These are phyloP conservation scores for Phanerodontia chrysosporium DNA, from an alignment of 768 basidiomycete species.

Conservation along the genomic window DNA sequence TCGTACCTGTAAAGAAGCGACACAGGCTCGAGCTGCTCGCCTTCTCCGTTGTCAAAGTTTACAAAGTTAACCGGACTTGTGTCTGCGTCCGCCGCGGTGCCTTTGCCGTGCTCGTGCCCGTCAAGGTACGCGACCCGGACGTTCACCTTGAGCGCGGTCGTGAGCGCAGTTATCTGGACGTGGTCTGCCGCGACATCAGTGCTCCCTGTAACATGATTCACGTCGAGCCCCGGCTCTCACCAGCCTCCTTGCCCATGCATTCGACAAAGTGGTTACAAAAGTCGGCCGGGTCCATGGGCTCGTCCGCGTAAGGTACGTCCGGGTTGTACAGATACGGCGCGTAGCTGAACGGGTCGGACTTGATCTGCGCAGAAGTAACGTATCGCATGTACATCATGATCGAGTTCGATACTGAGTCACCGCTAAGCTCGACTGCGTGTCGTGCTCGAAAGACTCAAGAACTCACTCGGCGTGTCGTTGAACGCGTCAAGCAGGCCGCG, in stretches of 20 bases:
- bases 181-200: conserved; percentile 51
- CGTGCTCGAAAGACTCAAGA: neutral
- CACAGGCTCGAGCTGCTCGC: conserved; percentile 40
- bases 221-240: conserved; percentile 28
- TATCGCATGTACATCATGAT: conserved; percentile 80
- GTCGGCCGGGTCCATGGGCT: conserved; percentile 44
- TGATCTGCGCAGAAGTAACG: conserved; percentile 80
- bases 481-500: conserved; percentile 46
- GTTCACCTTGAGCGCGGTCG: conserved; percentile 60
- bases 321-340: conserved; percentile 74
- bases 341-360: conserved; percentile 55
- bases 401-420: conserved; percentile 53
- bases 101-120: conserved; percentile 37
- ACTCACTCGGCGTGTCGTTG: conserved; percentile 46
- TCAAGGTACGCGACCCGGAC: conserved; percentile 80
- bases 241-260: conserved; percentile 72
- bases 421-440: neutral
- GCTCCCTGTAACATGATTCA: neutral
- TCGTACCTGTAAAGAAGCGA: conserved; percentile 72
- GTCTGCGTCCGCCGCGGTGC: conserved; percentile 15
- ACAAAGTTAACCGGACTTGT: conserved; percentile 62
- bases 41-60: conserved; percentile 49
- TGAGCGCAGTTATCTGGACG: conserved; percentile 75
- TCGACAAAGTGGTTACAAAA: conserved; percentile 83
- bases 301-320: conserved; percentile 47